Percentiles rank a stretch among this genome's conserved stretches.
Evolutionary conservation across 75 land plant species (phyloP).

Genomic region (Selaginella moellendorffii): DNA sequence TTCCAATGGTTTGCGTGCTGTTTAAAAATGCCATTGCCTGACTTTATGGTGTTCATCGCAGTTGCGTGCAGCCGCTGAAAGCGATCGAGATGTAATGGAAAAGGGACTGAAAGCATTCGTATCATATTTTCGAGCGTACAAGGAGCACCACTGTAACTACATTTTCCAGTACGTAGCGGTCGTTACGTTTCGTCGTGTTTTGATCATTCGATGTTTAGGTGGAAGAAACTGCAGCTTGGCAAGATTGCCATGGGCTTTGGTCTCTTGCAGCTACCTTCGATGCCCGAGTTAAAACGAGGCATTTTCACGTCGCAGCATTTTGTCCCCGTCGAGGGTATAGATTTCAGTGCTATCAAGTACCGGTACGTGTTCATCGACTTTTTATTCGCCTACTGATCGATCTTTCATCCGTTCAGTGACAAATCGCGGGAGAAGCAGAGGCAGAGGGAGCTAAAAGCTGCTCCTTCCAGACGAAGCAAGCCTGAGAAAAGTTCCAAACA

Average conservation of each 20-base stretch:
- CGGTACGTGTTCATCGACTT: conserved; percentile 35
- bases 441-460: conserved; percentile 51
- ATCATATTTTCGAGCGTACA: conserved; percentile 92
- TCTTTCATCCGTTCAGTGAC: conserved; percentile 33
- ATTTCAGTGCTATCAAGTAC: conserved; percentile 56
- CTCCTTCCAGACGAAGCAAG: too few relatives aligned
- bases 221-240: conserved; percentile 93
- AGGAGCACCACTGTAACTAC: conserved; percentile 92
- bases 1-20: conserved; percentile 37
- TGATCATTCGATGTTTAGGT: conserved; percentile 26
- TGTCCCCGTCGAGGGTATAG: conserved; percentile 55
- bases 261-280: conserved; percentile 74
- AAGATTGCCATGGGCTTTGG: conserved; percentile 93
- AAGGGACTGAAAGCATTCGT: conserved; percentile 94
- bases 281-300: conserved; percentile 85
- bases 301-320: conserved; percentile 54
- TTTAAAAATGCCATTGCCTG: not conserved
- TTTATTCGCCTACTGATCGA: conserved; percentile 1
- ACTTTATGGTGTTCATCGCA: conserved; percentile 15
- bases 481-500: too few relatives aligned
- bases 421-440: conserved; percentile 90
- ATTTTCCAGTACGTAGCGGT: conserved; percentile 53
- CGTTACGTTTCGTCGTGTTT: not conserved
- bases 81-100: conserved; percentile 94
- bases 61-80: conserved; percentile 71